Evolutionary conservation across 345 rosid genomes (phyloP).

Genomic region (Gossypioides kirkii): DNA sequence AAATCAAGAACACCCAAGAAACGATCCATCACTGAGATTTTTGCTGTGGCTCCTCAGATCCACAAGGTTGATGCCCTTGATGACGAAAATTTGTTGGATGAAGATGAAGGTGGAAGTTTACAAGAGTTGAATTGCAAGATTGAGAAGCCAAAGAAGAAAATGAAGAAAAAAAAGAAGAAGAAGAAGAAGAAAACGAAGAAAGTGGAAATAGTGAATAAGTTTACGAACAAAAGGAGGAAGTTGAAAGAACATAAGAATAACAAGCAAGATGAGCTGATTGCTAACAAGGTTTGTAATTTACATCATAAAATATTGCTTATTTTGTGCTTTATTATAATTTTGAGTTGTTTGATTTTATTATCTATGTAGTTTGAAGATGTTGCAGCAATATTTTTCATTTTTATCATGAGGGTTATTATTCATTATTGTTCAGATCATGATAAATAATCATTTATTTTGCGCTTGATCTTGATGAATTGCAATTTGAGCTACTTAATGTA

Average conservation of each 20-base stretch:
- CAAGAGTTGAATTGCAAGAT: conserved; percentile 1
- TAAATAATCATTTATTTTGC: neutral
- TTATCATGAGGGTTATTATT: neutral
- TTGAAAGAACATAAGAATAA: conserved; percentile 20
- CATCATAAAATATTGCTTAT: conserved; percentile 17
- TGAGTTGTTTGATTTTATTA: neutral
- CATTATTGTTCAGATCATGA: conserved; percentile 11
- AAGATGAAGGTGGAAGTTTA: neutral
- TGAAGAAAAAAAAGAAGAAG: conserved; percentile 16
- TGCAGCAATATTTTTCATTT: neutral
- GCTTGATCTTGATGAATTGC: conserved; percentile 7
- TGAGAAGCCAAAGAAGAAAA: conserved; percentile 14
- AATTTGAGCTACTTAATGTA: conserved; percentile 1
- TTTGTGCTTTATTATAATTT: conserved; percentile 7
- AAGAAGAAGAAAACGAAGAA: conserved; percentile 13
- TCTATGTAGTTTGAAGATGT: neutral
- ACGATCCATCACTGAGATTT: conserved; percentile 49
- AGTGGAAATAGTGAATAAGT: conserved; percentile 9
- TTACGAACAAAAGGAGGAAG: conserved; percentile 21
- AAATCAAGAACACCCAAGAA: conserved; percentile 42
- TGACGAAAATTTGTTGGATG: neutral
- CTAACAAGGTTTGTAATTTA: conserved; percentile 30
- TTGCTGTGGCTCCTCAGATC: conserved; percentile 43
- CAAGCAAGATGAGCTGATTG: neutral
- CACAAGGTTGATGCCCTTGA: conserved; percentile 14